A percentile compares a stretch with the other conserved stretches of the same genome.
Conservation (phyloP, 139 green algal genomes). For the Monoraphidium neglectum region DNA sequence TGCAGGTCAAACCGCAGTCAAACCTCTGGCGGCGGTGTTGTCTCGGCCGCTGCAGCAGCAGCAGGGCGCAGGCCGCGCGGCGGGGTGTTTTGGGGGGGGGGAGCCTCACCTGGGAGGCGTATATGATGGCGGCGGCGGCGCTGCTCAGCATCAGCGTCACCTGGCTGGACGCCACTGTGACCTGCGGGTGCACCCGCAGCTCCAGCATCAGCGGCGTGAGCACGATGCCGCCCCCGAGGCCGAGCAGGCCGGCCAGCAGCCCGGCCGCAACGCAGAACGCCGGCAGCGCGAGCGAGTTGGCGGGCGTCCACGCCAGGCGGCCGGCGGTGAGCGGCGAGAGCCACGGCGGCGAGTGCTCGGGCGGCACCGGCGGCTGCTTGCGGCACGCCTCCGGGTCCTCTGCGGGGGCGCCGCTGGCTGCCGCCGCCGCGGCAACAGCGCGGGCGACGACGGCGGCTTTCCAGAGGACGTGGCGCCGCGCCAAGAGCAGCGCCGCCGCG, state of each 20-base stretch:
- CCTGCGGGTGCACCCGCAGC: slow-evolving; percentile 53
- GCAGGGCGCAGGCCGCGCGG: too few species aligned
- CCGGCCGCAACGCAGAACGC: slow-evolving; percentile 52
- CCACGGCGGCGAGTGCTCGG: background rate
- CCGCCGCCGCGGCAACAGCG: background rate
- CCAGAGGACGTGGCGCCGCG: slow-evolving; percentile 1
- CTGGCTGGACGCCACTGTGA: slow-evolving; percentile 44
- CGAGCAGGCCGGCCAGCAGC: slow-evolving; percentile 59
- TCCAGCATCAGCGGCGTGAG: slow-evolving; percentile 59
- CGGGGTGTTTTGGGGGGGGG: too few species aligned
- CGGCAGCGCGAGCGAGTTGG: slow-evolving; percentile 48
- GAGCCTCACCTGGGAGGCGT: too few species aligned
- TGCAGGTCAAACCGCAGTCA: too few species aligned
- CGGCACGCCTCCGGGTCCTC: too few species aligned
- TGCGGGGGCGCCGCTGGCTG: too few species aligned
- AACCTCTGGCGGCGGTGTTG: too few species aligned
- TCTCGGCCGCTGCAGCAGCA: too few species aligned
- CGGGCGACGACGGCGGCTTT: background rate
- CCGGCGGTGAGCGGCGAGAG: background rate
- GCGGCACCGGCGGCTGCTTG: too few species aligned
- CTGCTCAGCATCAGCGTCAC: background rate
- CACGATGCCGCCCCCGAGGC: slow-evolving; percentile 46
- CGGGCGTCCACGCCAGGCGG: slow-evolving; percentile 26
- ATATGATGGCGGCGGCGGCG: too few species aligned
- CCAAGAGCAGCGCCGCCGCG: background rate